phyloP scores from a whole-genome alignment of 768 basidiomycete species.

The Suillus fuscotomentosus region DNA sequence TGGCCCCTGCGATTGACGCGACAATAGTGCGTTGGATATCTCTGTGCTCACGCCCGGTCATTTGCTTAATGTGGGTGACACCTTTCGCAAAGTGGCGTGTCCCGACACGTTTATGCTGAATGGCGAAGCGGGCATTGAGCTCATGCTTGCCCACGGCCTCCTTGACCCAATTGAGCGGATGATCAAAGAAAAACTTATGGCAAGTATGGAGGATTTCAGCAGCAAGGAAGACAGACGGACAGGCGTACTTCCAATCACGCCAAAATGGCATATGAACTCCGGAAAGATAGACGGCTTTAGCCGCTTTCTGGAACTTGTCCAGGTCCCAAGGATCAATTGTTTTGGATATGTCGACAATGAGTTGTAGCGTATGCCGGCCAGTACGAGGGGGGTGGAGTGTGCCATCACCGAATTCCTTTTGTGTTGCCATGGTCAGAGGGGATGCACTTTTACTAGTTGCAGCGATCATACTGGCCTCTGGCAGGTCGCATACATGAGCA shows the following conservation, averaged over 20 bases:
- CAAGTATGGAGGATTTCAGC: constrained; percentile 38
- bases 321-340: constrained; percentile 22
- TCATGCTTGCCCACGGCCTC: constrained; percentile 28
- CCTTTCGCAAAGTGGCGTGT: constrained; percentile 38
- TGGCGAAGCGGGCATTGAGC: constrained; percentile 33
- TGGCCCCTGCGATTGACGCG: constrained; percentile 32
- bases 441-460: constrained; percentile 6
- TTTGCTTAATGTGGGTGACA: constrained; percentile 38
- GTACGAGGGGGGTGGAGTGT: not conserved
- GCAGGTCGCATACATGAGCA: not conserved
- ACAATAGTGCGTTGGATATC: constrained; percentile 37
- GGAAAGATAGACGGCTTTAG: constrained; percentile 10
- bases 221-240: constrained; percentile 33
- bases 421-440: constrained; percentile 6
- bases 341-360: not conserved
- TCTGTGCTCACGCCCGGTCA: constrained; percentile 38
- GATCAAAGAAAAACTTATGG: constrained; percentile 21
- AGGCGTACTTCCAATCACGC: constrained; percentile 30
- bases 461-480: constrained; percentile 2
- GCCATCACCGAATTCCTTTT: constrained; percentile 7
- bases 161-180: constrained; percentile 38
- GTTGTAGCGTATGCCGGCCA: not conserved
- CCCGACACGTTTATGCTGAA: constrained; percentile 34
- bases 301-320: constrained; percentile 20
- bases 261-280: constrained; percentile 12